These are phyloP conservation scores for Dipodascus geniculatus DNA, from an alignment of 805 yeast genomes.

Conservation along the genomic window DNA sequence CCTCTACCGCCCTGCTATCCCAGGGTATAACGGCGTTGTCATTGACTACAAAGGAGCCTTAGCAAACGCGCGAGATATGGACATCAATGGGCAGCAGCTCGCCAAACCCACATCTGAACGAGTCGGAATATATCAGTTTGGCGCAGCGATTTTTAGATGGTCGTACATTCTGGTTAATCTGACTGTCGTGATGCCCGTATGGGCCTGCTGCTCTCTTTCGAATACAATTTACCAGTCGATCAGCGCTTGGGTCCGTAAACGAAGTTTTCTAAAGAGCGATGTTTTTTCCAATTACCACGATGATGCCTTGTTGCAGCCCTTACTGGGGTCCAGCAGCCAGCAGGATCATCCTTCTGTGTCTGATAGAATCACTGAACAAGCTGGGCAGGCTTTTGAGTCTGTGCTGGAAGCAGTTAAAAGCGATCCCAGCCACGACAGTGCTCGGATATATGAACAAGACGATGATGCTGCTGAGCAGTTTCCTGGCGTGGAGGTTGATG, in stretches of 20 bases:
- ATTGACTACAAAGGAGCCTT: background rate
- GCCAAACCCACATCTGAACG: background rate
- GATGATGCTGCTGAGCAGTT: background rate
- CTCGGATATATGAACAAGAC: too few species aligned
- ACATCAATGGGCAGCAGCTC: background rate
- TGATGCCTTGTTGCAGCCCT: background rate
- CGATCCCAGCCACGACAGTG: background rate
- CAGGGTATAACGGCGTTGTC: background rate
- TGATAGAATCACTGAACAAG: constrained; percentile 42
- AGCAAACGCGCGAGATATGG: background rate
- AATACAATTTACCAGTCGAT: constrained; percentile 26
- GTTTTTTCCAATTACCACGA: background rate
- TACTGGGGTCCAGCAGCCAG: background rate
- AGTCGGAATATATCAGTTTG: constrained; percentile 4
- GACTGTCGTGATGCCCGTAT: constrained; percentile 7
- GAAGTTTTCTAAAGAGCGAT: background rate
- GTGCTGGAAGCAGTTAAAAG: constrained; percentile 13
- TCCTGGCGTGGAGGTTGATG: too few species aligned
- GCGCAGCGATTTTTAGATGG: constrained; percentile 8
- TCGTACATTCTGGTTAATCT: constrained; percentile 6
- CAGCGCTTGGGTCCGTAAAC: background rate
- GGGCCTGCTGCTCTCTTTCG: constrained; percentile 29
- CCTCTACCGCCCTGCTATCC: background rate
- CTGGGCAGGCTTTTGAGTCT: constrained; percentile 49
- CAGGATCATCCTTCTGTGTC: constrained; percentile 17